Evolutionary conservation across 257 asterid genomes (phyloP), one percentile per base, ranked within the genome.

Genomic region (Paulownia fortunei): DNA sequence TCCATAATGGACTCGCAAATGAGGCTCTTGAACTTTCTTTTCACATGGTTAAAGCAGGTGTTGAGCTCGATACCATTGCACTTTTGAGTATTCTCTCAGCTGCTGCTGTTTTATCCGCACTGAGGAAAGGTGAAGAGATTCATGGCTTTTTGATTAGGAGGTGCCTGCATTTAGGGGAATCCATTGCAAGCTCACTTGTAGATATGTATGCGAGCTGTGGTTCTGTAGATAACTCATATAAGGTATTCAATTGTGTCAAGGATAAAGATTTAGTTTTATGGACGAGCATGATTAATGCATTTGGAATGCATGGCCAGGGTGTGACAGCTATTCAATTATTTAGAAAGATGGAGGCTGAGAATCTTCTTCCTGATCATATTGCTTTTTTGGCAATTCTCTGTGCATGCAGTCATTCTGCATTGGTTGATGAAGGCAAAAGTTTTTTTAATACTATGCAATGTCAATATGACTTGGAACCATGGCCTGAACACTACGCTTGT

Each of bases 401-500:
- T 81, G 97, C 94, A 4, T 95, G 98, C 83, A 93, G 97, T 85
- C 98, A 95, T 82, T 92, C 97, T 8, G 87, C 88, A 51, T 78
- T 95, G 67, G 90, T 91, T 49, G 88, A 88, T 44, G 96, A 91
- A 77, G 98, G 99, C 36, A 87, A 84, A 54, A 41, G 51, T 2
- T 15, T 83, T 47, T 91, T 91, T 58, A 67, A 88, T 16, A 27
- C 62, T 15, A 95, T 93, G 97, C 82, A 84, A 72, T 10, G 41
- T 59, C 76, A 84, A 52, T 89, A 93, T 77, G 42, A 73, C 44
- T 81, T 91, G 81, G 93, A 88, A 63, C 97, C 99, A 44, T 91
- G 97, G 97, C 90, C 93, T 42, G 96, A 95, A 80, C 99, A 95
- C 84, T 91, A 88, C 61, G 89, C 88, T 44, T 90, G 94, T 82